Conservation (phyloP, 257 asterid species). For the Lycium ferocissimum region DNA sequence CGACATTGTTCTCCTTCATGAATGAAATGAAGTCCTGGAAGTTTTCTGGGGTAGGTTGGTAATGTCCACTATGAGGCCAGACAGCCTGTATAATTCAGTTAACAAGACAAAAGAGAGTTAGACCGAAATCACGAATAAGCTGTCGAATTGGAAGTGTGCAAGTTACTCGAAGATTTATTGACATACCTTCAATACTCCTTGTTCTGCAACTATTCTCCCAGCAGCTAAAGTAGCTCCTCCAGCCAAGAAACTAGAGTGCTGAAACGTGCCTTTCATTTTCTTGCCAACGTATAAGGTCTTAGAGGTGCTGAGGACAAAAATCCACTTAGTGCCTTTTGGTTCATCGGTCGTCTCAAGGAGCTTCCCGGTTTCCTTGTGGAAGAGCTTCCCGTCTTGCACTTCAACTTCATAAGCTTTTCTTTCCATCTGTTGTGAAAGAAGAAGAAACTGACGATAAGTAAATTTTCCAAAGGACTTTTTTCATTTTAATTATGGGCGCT, state of each 20-base stretch:
- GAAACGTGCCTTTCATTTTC: slow-evolving; percentile 87
- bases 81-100: slow-evolving; percentile 64
- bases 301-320: slow-evolving; percentile 90
- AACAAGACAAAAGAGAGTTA: slow-evolving; percentile 13
- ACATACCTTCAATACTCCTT: slow-evolving; percentile 77
- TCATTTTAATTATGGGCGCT: no score
- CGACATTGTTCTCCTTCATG: slow-evolving; percentile 67
- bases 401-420: slow-evolving; percentile 79
- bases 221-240: slow-evolving; percentile 98
- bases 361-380: slow-evolving; percentile 63
- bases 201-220: slow-evolving; percentile 82
- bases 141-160: background rate
- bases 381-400: slow-evolving; percentile 74
- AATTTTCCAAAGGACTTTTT: background rate
- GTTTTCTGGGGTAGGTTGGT: slow-evolving; percentile 85
- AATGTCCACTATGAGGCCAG: slow-evolving; percentile 99
- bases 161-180: background rate
- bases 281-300: slow-evolving; percentile 77
- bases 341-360: slow-evolving; percentile 63
- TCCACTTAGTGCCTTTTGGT: slow-evolving; percentile 85
- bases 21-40: slow-evolving; percentile 75
- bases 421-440: slow-evolving; percentile 62
- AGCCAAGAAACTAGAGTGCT: slow-evolving; percentile 93
- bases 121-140: background rate
- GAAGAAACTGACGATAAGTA: slow-evolving; percentile 17